phyloP scores from a whole-genome alignment of 768 basidiomycete species.

The Mycena leptocephala region DNA sequence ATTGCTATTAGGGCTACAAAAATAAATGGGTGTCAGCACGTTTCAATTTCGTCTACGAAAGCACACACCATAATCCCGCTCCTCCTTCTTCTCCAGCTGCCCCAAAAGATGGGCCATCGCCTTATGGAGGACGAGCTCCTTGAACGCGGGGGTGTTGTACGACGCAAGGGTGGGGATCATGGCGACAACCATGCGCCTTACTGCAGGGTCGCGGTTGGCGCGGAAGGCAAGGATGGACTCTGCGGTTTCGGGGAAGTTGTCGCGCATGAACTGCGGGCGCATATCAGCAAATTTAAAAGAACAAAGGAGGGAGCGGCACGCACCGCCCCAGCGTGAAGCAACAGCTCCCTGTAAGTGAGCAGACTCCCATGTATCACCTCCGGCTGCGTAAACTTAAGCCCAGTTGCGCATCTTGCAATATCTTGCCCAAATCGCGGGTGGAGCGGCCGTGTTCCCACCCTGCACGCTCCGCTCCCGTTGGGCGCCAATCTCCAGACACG shows the following conservation, averaged over 20 bases:
- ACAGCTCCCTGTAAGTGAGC: slow-evolving; percentile 79
- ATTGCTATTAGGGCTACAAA: slow-evolving; percentile 98
- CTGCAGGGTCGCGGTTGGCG: slow-evolving; percentile 89
- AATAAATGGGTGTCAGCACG: no score
- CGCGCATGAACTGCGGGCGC: slow-evolving; percentile 82
- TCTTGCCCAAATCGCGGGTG: slow-evolving; percentile 74
- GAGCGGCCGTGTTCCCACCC: slow-evolving; percentile 46
- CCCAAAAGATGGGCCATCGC: slow-evolving; percentile 94
- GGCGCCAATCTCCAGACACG: slow-evolving; percentile 79
- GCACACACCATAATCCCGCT: slow-evolving; percentile 63
- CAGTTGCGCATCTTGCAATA: slow-evolving; percentile 79
- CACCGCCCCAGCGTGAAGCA: slow-evolving; percentile 81
- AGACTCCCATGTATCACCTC: slow-evolving; percentile 83
- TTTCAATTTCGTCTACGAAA: no score
- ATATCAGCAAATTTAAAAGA: no score
- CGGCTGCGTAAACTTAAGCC: slow-evolving; percentile 72
- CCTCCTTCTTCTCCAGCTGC: slow-evolving; percentile 90
- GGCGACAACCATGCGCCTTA: slow-evolving; percentile 95
- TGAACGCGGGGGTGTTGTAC: slow-evolving; percentile 95
- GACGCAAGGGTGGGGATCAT: slow-evolving; percentile 96
- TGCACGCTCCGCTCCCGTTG: slow-evolving; percentile 54
- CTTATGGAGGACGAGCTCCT: slow-evolving; percentile 92
- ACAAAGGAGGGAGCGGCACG: neutral
- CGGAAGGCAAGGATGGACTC: slow-evolving; percentile 93
- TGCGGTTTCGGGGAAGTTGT: slow-evolving; percentile 88